A percentile compares a stretch with the other conserved stretches of the same genome.
Evolutionary conservation across 2,329 filamentous ascomycete species (phyloP).

Genomic region (Colletotrichum sp.): DNA sequence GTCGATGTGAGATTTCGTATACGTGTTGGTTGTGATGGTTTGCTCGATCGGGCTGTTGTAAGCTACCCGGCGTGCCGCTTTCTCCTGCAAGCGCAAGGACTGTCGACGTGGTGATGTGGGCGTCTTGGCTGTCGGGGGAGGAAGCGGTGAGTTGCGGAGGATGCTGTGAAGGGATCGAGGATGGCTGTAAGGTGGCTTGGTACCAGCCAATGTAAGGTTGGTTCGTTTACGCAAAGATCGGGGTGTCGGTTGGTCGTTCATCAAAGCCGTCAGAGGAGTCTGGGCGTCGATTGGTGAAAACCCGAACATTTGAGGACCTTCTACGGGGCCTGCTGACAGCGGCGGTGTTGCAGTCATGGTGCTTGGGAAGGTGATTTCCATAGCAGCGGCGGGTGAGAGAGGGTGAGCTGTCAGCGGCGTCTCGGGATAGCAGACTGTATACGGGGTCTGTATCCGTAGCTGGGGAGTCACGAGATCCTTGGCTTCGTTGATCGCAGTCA

Average conservation of each 20-base stretch:
- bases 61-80: conserved; percentile 60
- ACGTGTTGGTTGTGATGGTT: conserved; percentile 67
- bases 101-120: conserved; percentile 59
- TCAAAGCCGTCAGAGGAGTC: conserved; percentile 10
- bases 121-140: conserved; percentile 54
- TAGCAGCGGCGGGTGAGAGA: conserved; percentile 49
- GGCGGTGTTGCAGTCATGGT: conserved; percentile 66
- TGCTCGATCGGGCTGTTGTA: conserved; percentile 69
- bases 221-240: conserved; percentile 42
- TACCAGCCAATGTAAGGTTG: conserved; percentile 31
- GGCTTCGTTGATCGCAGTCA: conserved; percentile 53
- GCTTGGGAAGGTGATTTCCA: conserved; percentile 56
- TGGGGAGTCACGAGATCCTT: conserved; percentile 30
- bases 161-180: conserved; percentile 67
- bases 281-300: conserved; percentile 45
- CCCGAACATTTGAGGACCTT: conserved; percentile 50
- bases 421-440: conserved; percentile 52
- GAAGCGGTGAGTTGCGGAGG: conserved; percentile 69
- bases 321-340: conserved; percentile 57
- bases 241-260: conserved; percentile 25
- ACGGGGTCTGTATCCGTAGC: conserved; percentile 46
- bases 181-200: conserved; percentile 61
- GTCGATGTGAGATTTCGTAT: conserved; percentile 68
- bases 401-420: conserved; percentile 60
- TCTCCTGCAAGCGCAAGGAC: conserved; percentile 60